Evolutionary conservation across 768 basidiomycete genomes (phyloP).

Genomic region (Dictyophora rubrovolvata): DNA sequence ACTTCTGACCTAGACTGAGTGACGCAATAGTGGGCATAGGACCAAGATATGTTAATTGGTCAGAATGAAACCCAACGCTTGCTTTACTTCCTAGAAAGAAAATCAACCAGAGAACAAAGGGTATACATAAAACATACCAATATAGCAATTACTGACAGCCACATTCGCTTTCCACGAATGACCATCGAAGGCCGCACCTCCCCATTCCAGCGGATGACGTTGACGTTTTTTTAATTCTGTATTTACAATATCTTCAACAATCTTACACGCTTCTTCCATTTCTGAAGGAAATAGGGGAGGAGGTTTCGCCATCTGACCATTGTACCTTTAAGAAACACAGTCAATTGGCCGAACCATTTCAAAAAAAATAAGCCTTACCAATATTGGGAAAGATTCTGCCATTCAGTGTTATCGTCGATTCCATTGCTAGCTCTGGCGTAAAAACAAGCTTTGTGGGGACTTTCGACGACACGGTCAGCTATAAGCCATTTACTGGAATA

Average conservation of each 20-base stretch:
- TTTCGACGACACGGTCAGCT: slow-evolving; percentile 72
- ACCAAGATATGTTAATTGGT: slow-evolving; percentile 71
- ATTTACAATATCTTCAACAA: slow-evolving; percentile 63
- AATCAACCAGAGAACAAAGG: not conserved
- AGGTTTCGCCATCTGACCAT: slow-evolving; percentile 51
- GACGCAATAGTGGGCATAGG: slow-evolving; percentile 83
- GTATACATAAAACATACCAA: not conserved
- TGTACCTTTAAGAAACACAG: slow-evolving; percentile 48
- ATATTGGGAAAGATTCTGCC: slow-evolving; percentile 66
- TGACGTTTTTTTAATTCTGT: slow-evolving; percentile 52
- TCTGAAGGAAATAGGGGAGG: slow-evolving; percentile 48
- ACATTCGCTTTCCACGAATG: slow-evolving; percentile 68
- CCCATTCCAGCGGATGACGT: slow-evolving; percentile 63
- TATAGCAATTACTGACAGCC: slow-evolving; percentile 75
- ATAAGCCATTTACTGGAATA: slow-evolving; percentile 76
- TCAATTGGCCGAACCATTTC: not conserved
- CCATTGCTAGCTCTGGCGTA: slow-evolving; percentile 47
- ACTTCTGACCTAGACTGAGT: slow-evolving; percentile 52
- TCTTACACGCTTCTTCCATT: slow-evolving; percentile 73
- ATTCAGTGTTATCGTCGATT: slow-evolving; percentile 29
- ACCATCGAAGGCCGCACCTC: slow-evolving; percentile 19
- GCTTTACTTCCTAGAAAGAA: slow-evolving; percentile 56
- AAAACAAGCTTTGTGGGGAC: slow-evolving; percentile 75
- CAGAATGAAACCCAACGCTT: slow-evolving; percentile 74
- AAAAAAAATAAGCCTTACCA: slow-evolving; percentile 38